A percentile compares a stretch with the other conserved stretches of the same genome.
Conservation (phyloP, 768 basidiomycete species). For the Daedalea quercina region DNA sequence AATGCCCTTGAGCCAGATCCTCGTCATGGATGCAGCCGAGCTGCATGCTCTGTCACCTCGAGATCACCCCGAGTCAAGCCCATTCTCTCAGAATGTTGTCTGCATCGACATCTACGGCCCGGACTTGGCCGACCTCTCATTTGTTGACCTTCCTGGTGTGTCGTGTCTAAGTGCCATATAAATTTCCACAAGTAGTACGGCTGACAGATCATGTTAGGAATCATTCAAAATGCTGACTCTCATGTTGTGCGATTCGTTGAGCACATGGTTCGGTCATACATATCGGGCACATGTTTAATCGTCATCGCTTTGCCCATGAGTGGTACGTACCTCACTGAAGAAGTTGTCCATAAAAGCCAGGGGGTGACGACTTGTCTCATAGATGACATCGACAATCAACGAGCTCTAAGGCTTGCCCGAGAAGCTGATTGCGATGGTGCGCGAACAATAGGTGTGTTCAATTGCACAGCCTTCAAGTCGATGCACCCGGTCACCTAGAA, state of each 20-base stretch:
- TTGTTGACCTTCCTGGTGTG: slow-evolving; percentile 22
- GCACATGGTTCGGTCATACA: slow-evolving; percentile 40
- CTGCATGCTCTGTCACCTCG: not conserved
- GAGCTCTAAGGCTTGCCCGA: slow-evolving; percentile 41
- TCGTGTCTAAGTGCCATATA: no score
- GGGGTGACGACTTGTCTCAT: not conserved
- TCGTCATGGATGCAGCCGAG: slow-evolving; percentile 2
- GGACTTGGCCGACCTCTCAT: slow-evolving; percentile 19
- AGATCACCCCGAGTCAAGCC: slow-evolving; percentile 1
- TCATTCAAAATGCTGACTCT: slow-evolving; percentile 43
- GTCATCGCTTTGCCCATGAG: slow-evolving; percentile 49
- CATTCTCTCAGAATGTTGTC: slow-evolving; percentile 21
- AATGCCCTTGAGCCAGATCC: slow-evolving; percentile 19
- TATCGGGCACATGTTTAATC: slow-evolving; percentile 41
- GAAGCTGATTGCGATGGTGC: slow-evolving; percentile 38
- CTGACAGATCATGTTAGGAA: slow-evolving; percentile 25
- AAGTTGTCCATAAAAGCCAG: no score
- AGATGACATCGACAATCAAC: slow-evolving; percentile 59
- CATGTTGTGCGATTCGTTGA: slow-evolving; percentile 40
- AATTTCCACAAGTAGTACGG: no score
- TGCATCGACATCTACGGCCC: slow-evolving; percentile 21
- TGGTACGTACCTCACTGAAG: slow-evolving; percentile 26
- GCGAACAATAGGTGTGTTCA: slow-evolving; percentile 45
- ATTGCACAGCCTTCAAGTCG: no score
- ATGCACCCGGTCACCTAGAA: not conserved